phyloP scores from a whole-genome alignment of 2,329 filamentous ascomycete species.

The Botrytis sinoallii region DNA sequence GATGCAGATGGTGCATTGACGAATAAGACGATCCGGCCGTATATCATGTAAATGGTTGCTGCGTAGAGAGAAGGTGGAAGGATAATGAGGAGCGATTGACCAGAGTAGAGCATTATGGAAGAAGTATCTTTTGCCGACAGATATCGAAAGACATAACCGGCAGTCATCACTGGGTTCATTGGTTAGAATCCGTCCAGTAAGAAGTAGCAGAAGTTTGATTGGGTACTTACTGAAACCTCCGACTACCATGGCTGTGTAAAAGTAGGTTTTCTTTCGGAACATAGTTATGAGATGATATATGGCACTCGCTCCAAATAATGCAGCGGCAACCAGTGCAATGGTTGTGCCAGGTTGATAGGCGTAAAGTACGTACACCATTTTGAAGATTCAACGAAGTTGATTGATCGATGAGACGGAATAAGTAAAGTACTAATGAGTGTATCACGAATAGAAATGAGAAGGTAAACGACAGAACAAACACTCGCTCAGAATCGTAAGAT shows the following conservation, averaged over 20 bases:
- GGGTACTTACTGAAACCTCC: background rate
- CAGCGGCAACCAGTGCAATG: background rate
- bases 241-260: background rate
- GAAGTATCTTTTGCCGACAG: constrained; percentile 29
- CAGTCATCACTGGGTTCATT: constrained; percentile 27
- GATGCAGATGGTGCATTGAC: constrained; percentile 32
- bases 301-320: background rate
- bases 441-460: background rate
- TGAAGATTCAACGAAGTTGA: background rate
- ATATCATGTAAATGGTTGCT: constrained; percentile 37
- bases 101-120: constrained; percentile 37
- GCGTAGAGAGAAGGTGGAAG: constrained; percentile 37
- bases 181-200: background rate
- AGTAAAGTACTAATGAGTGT: background rate
- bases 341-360: background rate
- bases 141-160: constrained; percentile 25
- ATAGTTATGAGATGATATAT: background rate
- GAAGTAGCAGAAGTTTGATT: background rate
- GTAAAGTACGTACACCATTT: background rate
- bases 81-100: constrained; percentile 33
- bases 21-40: constrained; percentile 32
- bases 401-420: background rate
- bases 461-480: background rate
- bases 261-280: background rate
- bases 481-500: background rate